Percentiles rank a stretch among this genome's conserved stretches.
Conservation (phyloP, 2,329 filamentous ascomycete genomes). For the Sporothrix pseudoabietina region DNA sequence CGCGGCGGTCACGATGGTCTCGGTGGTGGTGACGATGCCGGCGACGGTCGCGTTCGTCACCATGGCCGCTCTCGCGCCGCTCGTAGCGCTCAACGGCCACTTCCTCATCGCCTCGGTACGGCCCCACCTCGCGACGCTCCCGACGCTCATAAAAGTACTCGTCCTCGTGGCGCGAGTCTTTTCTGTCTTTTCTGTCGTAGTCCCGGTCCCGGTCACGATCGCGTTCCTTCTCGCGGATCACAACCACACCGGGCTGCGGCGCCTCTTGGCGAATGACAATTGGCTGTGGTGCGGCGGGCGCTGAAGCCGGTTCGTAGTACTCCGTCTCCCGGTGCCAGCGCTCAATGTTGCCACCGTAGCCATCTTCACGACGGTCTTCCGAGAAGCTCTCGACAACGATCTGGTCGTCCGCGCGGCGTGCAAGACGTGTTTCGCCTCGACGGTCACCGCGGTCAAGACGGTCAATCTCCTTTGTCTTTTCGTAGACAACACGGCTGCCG, state of each 20-base stretch:
- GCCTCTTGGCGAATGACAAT: constrained; percentile 63
- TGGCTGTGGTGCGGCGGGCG: constrained; percentile 48
- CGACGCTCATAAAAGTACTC: constrained; percentile 58
- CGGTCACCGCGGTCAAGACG: constrained; percentile 38
- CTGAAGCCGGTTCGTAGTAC: constrained; percentile 58
- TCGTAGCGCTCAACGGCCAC: constrained; percentile 39
- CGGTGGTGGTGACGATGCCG: constrained; percentile 42
- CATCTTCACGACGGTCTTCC: constrained; percentile 53
- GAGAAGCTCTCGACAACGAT: constrained; percentile 57
- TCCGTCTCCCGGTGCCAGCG: constrained; percentile 64
- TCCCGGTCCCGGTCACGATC: constrained; percentile 17
- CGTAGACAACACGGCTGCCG: constrained; percentile 46
- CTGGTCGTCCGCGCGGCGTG: constrained; percentile 48
- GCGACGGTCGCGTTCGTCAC: constrained; percentile 34
- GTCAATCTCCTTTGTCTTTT: constrained; percentile 49
- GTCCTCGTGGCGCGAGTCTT: constrained; percentile 42
- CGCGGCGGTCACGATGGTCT: constrained; percentile 44
- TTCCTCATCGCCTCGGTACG: constrained; percentile 46
- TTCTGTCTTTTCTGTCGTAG: not conserved
- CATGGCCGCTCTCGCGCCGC: constrained; percentile 45
- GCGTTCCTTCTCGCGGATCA: constrained; percentile 37
- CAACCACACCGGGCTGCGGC: constrained; percentile 39
- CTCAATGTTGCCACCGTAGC: constrained; percentile 54
- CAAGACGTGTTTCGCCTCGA: constrained; percentile 46
- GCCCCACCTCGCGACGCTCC: constrained; percentile 49